Evolutionary conservation across 495 filamentous ascomycete genomes (phyloP), one percentile per base, ranked within the genome.

Genomic region (Melanomma pulvis-pyrius): DNA sequence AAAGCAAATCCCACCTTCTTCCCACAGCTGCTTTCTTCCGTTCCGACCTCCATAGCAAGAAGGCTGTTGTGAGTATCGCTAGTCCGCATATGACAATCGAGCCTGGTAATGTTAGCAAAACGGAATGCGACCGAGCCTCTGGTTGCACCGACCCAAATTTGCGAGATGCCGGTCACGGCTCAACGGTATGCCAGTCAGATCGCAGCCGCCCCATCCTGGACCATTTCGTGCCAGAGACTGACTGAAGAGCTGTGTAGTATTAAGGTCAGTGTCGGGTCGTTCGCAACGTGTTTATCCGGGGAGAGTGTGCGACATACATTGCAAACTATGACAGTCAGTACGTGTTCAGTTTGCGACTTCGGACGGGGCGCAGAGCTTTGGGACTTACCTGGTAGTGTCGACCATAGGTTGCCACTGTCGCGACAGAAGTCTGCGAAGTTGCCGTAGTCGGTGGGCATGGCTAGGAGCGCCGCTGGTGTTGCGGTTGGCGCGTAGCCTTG

Each of bases 1-100:
- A 9, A 24, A n/a, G n/a, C 19, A 32, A 26, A 56, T 44, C 80
- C 64, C 79, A 96, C 93, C 93, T 91, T 79, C 94, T 82, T 41
- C 94, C 94, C 49, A 99, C 94, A 56, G 94, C 94, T 64, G 94
- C 94, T 75, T 89, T 86, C 81, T 99, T 99, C 75, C 82, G 84
- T 70, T 99, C 90, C n/a, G 94, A 92, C 67, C 88, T 81, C 77
- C 87, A 86, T 72, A 97, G 59, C 56, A 99, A 79, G 41, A 85
- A 83, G 17, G 80, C 67, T 8, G 90, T 82, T 6, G 84, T 77
- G 11, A 84, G 65, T 69, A 98, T 94, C 19, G 92, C 90, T 54
- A 96, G 75, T 59, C 85, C 91, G 50, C 85, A 88, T 48, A 97
- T 74, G 53, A 98, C 54, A 73, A 98, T 94, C n/a, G 93, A 94